Evolutionary conservation across 2,329 filamentous ascomycete species (phyloP).

Genomic region (Arthrinium phaeospermum): DNA sequence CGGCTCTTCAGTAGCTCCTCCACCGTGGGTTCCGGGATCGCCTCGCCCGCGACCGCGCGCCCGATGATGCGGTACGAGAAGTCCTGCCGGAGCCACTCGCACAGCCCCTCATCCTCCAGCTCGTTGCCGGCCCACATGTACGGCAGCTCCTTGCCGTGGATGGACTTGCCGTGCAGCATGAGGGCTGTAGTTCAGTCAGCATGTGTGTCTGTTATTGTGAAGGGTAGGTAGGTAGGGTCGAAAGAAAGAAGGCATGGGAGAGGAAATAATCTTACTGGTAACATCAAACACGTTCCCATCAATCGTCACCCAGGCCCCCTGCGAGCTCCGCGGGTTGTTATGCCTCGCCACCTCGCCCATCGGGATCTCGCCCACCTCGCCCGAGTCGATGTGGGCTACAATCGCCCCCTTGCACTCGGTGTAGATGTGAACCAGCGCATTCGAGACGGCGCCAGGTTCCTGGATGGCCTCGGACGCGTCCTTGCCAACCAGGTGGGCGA

Average conservation of each 20-base stretch:
- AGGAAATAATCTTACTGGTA: slow-evolving; percentile 21
- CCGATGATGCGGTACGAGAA: slow-evolving; percentile 20
- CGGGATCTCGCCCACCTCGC: slow-evolving; percentile 21
- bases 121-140: slow-evolving; percentile 16
- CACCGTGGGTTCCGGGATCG: slow-evolving; percentile 6
- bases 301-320: slow-evolving; percentile 23
- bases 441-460: neutral
- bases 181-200: slow-evolving; percentile 5
- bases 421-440: slow-evolving; percentile 23
- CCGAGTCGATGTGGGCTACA: slow-evolving; percentile 22
- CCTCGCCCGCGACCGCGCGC: slow-evolving; percentile 16
- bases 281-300: slow-evolving; percentile 25
- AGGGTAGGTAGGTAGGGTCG: too few species aligned
- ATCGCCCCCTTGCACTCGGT: slow-evolving; percentile 21
- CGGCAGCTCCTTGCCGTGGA: slow-evolving; percentile 19
- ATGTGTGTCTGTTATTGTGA: neutral
- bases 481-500: slow-evolving; percentile 19
- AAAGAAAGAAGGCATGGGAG: too few species aligned
- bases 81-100: slow-evolving; percentile 11
- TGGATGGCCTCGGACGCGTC: slow-evolving; percentile 22
- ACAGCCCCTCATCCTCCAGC: neutral
- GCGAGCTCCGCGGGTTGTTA: neutral
- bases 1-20: neutral
- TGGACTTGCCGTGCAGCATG: slow-evolving; percentile 20
- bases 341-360: slow-evolving; percentile 23